Conservation (phyloP, 805 yeast genomes). For the Tetrapisispora iriomotensis region DNA sequence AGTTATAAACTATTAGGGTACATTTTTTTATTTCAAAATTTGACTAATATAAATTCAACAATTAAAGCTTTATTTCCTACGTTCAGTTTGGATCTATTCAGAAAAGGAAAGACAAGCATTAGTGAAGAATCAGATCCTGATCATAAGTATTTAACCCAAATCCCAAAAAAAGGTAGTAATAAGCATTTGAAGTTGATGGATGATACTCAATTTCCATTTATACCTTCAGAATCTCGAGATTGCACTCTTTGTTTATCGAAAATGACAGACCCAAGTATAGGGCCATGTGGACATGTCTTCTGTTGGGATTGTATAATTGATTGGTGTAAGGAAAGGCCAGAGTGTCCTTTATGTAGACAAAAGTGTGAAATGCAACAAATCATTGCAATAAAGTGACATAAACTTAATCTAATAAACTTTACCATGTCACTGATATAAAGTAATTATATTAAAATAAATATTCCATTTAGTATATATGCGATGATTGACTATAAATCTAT, state of each 20-base stretch:
- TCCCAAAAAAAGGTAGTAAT: slow-evolving; percentile 8
- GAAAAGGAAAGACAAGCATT: not conserved
- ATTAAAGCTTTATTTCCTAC: not conserved
- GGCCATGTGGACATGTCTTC: slow-evolving; percentile 85
- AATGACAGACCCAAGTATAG: slow-evolving; percentile 75
- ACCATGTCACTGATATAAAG: not conserved
- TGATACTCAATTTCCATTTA: slow-evolving; percentile 47
- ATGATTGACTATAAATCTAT: no score
- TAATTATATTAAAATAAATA: no score
- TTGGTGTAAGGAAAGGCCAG: slow-evolving; percentile 81
- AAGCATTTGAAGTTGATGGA: slow-evolving; percentile 44
- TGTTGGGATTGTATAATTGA: slow-evolving; percentile 88
- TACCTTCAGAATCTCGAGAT: slow-evolving; percentile 58
- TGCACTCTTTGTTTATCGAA: slow-evolving; percentile 79
- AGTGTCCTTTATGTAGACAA: slow-evolving; percentile 87
- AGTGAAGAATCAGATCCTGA: no score
- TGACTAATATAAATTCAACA: slow-evolving; percentile 29
- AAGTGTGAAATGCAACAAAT: slow-evolving; percentile 38
- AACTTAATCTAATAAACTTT: not conserved
- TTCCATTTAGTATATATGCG: no score
- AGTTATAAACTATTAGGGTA: slow-evolving; percentile 69
- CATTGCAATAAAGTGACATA: slow-evolving; percentile 32
- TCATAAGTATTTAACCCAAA: not conserved
- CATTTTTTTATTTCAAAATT: slow-evolving; percentile 44
- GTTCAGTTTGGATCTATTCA: not conserved